These are phyloP conservation scores for Fusarium xyrophilum DNA, from an alignment of 2,329 filamentous ascomycete species.

Conservation along the genomic window DNA sequence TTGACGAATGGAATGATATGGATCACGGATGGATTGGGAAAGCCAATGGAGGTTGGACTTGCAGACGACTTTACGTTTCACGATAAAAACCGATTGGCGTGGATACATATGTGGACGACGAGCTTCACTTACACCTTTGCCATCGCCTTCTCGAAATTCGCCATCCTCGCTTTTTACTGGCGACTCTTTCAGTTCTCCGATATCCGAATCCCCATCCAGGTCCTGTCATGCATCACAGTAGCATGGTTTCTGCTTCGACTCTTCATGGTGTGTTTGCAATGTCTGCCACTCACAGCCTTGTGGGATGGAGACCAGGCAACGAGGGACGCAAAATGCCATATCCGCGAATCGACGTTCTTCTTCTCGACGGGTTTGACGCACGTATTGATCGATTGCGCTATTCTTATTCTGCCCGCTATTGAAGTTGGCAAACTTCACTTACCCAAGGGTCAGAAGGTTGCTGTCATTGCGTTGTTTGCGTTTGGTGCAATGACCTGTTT, in stretches of 20 bases:
- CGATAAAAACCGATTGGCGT: slow-evolving; percentile 27
- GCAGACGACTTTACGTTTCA: slow-evolving; percentile 20
- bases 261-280: slow-evolving; percentile 45
- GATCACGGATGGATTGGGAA: slow-evolving; percentile 25
- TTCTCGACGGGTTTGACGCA: slow-evolving; percentile 45
- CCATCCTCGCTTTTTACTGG: slow-evolving; percentile 43
- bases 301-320: slow-evolving; percentile 42
- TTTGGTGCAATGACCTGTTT: slow-evolving; percentile 42
- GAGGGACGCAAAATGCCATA: slow-evolving; percentile 39
- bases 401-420: slow-evolving; percentile 43
- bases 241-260: slow-evolving; percentile 43
- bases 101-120: slow-evolving; percentile 37
- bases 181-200: slow-evolving; percentile 42
- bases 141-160: slow-evolving; percentile 42
- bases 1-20: slow-evolving; percentile 28
- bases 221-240: slow-evolving; percentile 34
- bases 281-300: slow-evolving; percentile 44
- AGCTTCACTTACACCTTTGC: slow-evolving; percentile 42
- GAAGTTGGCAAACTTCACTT: slow-evolving; percentile 45
- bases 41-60: slow-evolving; percentile 26
- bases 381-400: slow-evolving; percentile 43
- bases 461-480: slow-evolving; percentile 41
- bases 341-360: slow-evolving; percentile 44
- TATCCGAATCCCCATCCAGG: slow-evolving; percentile 41
- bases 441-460: slow-evolving; percentile 40